Evolutionary conservation across 495 filamentous ascomycete genomes (phyloP).

Genomic region (Neurospora sp.): DNA sequence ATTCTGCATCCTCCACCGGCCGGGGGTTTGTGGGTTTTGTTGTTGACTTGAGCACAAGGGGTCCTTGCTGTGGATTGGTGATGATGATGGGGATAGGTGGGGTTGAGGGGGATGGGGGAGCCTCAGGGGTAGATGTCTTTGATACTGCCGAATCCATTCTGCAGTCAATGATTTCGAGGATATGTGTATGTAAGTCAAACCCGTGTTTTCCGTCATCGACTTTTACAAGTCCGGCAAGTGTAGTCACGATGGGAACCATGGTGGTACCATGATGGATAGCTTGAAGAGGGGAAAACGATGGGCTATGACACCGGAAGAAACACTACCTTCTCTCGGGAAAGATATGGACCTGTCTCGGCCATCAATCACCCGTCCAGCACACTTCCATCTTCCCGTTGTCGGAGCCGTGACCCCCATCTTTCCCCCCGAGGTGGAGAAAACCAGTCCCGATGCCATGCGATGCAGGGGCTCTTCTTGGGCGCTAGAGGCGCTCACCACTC

Average conservation of each 20-base stretch:
- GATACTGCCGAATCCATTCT: not conserved
- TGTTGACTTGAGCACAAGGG: not conserved
- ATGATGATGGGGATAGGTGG: not conserved
- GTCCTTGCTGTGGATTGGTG: not conserved
- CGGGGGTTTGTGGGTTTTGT: not conserved
- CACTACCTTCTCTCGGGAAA: not conserved
- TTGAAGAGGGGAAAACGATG: too few species aligned
- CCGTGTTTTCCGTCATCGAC: not conserved
- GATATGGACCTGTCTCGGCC: not conserved
- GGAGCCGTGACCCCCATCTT: constrained; percentile 2
- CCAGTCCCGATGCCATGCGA: not conserved
- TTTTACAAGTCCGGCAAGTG: not conserved
- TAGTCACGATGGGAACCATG: not conserved
- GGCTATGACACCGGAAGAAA: not conserved
- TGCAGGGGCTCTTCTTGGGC: not conserved
- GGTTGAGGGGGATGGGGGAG: not conserved
- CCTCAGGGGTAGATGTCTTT: not conserved
- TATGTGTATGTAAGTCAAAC: not conserved
- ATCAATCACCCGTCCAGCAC: not conserved
- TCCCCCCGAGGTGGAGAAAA: not conserved
- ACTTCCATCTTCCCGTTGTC: constrained; percentile 2
- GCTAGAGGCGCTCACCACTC: not conserved
- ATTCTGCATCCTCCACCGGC: not conserved
- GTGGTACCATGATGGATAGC: too few species aligned
- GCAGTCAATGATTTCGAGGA: not conserved